phyloP scores from a whole-genome alignment of 106 monocot genomes.

The Phalaenopsis equestris region DNA sequence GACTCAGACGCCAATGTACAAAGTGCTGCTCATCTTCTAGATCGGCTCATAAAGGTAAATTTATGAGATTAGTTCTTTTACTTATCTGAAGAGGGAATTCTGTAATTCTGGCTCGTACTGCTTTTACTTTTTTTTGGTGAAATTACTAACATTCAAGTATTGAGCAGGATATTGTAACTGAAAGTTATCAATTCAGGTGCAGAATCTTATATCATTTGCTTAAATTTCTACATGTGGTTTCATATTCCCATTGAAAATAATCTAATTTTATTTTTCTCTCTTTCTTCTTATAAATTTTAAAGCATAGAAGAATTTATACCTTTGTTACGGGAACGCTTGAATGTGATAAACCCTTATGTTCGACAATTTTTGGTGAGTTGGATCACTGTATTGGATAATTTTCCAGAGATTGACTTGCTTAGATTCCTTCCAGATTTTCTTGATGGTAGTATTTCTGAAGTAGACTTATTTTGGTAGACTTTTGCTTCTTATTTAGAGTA shows the following conservation, averaged over 20 bases:
- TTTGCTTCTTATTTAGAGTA: background rate
- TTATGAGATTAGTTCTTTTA: background rate
- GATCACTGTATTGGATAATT: slow-evolving; percentile 95
- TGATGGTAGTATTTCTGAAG: slow-evolving; percentile 62
- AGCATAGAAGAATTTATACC: slow-evolving; percentile 99
- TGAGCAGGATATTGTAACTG: slow-evolving; percentile 88
- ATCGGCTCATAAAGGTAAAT: slow-evolving; percentile 84
- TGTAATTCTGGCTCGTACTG: background rate
- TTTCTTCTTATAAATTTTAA: slow-evolving; percentile 17
- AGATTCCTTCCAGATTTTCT: slow-evolving; percentile 99
- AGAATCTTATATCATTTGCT: slow-evolving; percentile 4
- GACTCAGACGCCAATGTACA: slow-evolving; percentile 92
- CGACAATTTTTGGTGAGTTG: slow-evolving; percentile 98
- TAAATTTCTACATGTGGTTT: background rate
- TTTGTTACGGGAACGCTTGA: slow-evolving; percentile 93
- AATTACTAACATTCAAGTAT: slow-evolving; percentile 1
- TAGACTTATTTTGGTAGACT: background rate
- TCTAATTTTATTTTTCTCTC: slow-evolving; percentile 5
- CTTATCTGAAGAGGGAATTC: background rate
- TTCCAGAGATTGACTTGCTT: slow-evolving; percentile 99
- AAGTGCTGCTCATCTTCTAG: slow-evolving; percentile 99
- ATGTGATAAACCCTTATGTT: slow-evolving; percentile 92
- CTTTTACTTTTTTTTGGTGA: background rate
- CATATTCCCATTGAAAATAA: slow-evolving; percentile 7
- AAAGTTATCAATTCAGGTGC: slow-evolving; percentile 99